Percentiles rank a stretch among this genome's conserved stretches.
Conservation (phyloP, 371 early-diverging fungal genomes). For the Rhizopus arrhizus region DNA sequence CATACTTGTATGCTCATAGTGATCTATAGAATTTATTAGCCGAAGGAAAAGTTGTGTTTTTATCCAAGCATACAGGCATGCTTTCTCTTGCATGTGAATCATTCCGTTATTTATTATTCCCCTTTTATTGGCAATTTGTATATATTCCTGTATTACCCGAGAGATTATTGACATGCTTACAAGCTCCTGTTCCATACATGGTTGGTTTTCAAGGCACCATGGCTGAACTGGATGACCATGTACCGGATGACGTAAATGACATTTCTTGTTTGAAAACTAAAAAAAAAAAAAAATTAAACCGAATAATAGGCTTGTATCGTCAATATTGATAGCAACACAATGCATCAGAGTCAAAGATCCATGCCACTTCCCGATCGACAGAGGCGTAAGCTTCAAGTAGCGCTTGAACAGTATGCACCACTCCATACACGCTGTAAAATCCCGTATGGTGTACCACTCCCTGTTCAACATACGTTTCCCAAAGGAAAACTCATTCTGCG, state of each 20-base stretch:
- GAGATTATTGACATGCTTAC: slow-evolving; percentile 70
- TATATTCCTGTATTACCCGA: slow-evolving; percentile 80
- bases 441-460: slow-evolving; percentile 56
- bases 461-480: slow-evolving; percentile 63
- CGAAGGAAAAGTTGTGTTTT: slow-evolving; percentile 77
- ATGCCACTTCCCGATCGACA: slow-evolving; percentile 55
- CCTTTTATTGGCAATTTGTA: slow-evolving; percentile 82
- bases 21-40: slow-evolving; percentile 60
- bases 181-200: slow-evolving; percentile 84
- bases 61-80: slow-evolving; percentile 74
- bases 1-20: background rate
- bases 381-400: slow-evolving; percentile 55
- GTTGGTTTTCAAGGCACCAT: slow-evolving; percentile 69
- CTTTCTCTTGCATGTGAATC: slow-evolving; percentile 74
- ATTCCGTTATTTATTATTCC: slow-evolving; percentile 71
- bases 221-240: slow-evolving; percentile 59
- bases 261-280: background rate
- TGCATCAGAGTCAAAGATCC: slow-evolving; percentile 48
- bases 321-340: slow-evolving; percentile 61
- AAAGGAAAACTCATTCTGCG: slow-evolving; percentile 56
- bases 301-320: slow-evolving; percentile 53
- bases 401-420: slow-evolving; percentile 59
- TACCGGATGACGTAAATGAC: slow-evolving; percentile 65
- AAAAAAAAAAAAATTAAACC: slow-evolving; percentile 2
- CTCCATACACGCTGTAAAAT: slow-evolving; percentile 43